A percentile compares a stretch with the other conserved stretches of the same genome.
Conservation (phyloP, 306 rosid species). For the Prinsepia uniflora region DNA sequence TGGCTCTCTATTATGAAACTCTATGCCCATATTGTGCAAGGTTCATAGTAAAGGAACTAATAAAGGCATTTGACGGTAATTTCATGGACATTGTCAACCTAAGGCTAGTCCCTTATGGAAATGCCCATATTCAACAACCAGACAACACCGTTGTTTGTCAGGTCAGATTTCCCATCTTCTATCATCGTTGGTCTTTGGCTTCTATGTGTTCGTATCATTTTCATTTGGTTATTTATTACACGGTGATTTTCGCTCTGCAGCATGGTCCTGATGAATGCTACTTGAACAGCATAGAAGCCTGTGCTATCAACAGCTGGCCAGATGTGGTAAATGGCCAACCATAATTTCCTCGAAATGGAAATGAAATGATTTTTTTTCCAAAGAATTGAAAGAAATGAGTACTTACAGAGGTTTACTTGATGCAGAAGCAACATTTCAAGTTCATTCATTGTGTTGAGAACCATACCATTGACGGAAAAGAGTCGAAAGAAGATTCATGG, state of each 20-base stretch:
- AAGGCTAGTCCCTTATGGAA: constrained; percentile 85
- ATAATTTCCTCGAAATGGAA: too few species aligned
- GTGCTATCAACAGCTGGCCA: constrained; percentile 56
- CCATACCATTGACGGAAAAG: constrained; percentile 22
- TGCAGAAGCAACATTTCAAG: constrained; percentile 53
- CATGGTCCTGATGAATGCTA: constrained; percentile 87
- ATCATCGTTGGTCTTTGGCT: neutral
- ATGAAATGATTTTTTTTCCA: too few species aligned
- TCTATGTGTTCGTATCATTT: neutral
- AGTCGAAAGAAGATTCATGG: constrained; percentile 16
- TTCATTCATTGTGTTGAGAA: constrained; percentile 63
- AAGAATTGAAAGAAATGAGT: neutral
- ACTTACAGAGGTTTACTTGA: neutral
- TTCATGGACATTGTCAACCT: constrained; percentile 61
- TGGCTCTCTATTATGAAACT: constrained; percentile 68
- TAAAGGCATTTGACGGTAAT: constrained; percentile 53
- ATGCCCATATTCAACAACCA: constrained; percentile 44
- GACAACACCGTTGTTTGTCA: constrained; percentile 48
- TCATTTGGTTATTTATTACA: neutral
- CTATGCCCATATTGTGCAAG: constrained; percentile 74
- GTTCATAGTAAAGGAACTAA: constrained; percentile 67
- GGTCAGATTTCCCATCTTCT: constrained; percentile 29
- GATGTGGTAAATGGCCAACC: constrained; percentile 44
- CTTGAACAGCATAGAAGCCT: constrained; percentile 72
- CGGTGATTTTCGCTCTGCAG: constrained; percentile 34